Conservation (phyloP, 345 rosid species). For the Gossypium thurberi region DNA sequence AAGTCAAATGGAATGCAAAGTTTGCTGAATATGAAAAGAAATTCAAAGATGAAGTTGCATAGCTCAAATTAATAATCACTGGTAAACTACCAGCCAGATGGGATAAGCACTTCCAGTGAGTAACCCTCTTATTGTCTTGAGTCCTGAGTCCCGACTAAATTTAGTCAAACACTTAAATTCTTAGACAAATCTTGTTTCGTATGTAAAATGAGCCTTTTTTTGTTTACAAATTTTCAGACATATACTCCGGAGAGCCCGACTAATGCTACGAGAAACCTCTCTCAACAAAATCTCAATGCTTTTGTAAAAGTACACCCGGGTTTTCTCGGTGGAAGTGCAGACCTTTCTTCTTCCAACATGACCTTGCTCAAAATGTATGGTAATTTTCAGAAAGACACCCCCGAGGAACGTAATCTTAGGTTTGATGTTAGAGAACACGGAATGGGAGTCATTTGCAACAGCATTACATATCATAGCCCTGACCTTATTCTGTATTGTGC, state of each 20-base stretch:
- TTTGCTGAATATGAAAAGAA: slow-evolving; percentile 83
- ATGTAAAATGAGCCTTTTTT: background rate
- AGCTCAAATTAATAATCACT: slow-evolving; percentile 57
- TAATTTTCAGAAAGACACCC: slow-evolving; percentile 82
- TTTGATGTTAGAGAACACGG: slow-evolving; percentile 97
- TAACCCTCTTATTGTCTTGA: slow-evolving; percentile 7
- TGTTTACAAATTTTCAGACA: slow-evolving; percentile 33
- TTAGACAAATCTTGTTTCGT: background rate
- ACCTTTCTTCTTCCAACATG: slow-evolving; percentile 98
- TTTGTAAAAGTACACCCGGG: slow-evolving; percentile 74
- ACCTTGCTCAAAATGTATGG: slow-evolving; percentile 81
- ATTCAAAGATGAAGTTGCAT: slow-evolving; percentile 80
- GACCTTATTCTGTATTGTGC: slow-evolving; percentile 92
- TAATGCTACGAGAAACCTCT: slow-evolving; percentile 87
- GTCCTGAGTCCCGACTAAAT: background rate
- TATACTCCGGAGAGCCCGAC: slow-evolving; percentile 80
- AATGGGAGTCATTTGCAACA: slow-evolving; percentile 96
- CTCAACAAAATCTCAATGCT: slow-evolving; percentile 81
- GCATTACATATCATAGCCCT: slow-evolving; percentile 82
- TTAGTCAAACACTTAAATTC: background rate
- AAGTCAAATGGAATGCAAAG: slow-evolving; percentile 78
- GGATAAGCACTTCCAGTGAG: slow-evolving; percentile 79
- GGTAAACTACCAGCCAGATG: slow-evolving; percentile 77
- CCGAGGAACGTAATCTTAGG: slow-evolving; percentile 80
- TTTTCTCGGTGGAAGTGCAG: slow-evolving; percentile 91